phyloP scores from a whole-genome alignment of 441 rosid genomes.

The Mallotus repandus region DNA sequence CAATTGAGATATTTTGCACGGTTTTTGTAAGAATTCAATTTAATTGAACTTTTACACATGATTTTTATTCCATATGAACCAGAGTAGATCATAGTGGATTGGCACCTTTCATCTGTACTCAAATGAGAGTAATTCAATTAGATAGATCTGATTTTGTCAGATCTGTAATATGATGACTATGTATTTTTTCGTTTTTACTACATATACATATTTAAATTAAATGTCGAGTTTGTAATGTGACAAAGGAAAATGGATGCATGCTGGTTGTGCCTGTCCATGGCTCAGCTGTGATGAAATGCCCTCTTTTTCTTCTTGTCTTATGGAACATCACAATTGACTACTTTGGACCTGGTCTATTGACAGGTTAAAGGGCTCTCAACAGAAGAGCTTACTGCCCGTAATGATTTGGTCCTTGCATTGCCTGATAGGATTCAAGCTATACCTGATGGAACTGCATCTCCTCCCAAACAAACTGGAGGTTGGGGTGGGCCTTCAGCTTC shows the following conservation, averaged over 20 bases:
- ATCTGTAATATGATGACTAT: neutral
- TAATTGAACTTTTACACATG: too few species aligned
- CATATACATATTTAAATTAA: neutral
- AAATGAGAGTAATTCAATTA: neutral
- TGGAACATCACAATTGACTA: constrained; percentile 12
- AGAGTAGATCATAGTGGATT: too few species aligned
- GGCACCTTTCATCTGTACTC: too few species aligned
- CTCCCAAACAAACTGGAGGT: constrained; percentile 71
- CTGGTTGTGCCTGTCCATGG: neutral
- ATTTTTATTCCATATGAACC: too few species aligned
- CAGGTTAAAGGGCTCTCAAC: constrained; percentile 91
- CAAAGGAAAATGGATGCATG: neutral
- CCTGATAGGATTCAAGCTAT: constrained; percentile 88
- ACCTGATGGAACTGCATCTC: constrained; percentile 86
- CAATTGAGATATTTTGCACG: too few species aligned
- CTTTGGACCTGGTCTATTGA: constrained; percentile 9
- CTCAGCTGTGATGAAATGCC: neutral
- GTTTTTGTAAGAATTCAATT: too few species aligned
- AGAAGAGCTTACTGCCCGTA: constrained; percentile 88
- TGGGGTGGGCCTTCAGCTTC: constrained; percentile 77
- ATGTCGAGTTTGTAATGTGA: neutral
- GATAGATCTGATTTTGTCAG: neutral
- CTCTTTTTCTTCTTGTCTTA: neutral
- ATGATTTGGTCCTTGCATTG: constrained; percentile 89
- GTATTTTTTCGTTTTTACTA: neutral